These are phyloP conservation scores for Sclerotiophoma versabilis DNA, from an alignment of 2,329 filamentous ascomycete genomes.

Conservation along the genomic window DNA sequence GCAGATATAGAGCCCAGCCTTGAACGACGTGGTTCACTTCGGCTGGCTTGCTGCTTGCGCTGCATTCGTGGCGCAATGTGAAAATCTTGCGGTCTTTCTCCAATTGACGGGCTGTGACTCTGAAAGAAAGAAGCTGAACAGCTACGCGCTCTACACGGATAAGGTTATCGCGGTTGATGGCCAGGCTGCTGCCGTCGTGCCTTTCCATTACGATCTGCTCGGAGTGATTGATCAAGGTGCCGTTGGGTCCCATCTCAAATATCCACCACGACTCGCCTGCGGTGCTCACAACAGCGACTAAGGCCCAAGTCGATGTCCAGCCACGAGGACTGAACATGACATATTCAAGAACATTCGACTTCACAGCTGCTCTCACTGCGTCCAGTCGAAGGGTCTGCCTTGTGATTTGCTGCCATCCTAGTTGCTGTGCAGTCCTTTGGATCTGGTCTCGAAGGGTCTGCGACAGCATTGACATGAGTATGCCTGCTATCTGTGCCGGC, in stretches of 20 bases:
- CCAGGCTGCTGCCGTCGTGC: slow-evolving; percentile 25
- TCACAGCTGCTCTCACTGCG: slow-evolving; percentile 67
- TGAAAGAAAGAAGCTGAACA: slow-evolving; percentile 43
- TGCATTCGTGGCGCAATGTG: slow-evolving; percentile 29
- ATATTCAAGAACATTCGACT: slow-evolving; percentile 66
- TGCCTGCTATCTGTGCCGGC: slow-evolving; percentile 63
- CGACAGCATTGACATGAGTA: slow-evolving; percentile 69
- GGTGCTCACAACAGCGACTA: slow-evolving; percentile 62
- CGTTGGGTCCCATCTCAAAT: slow-evolving; percentile 34
- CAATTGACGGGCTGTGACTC: slow-evolving; percentile 36
- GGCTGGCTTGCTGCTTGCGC: slow-evolving; percentile 8
- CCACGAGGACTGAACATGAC: slow-evolving; percentile 73
- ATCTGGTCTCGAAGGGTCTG: slow-evolving; percentile 68
- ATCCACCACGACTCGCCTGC: slow-evolving; percentile 50
- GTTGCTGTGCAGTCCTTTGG: slow-evolving; percentile 64
- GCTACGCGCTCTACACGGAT: slow-evolving; percentile 50
- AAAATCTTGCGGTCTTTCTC: slow-evolving; percentile 31
- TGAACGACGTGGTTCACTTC: slow-evolving; percentile 19
- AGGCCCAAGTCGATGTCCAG: slow-evolving; percentile 77
- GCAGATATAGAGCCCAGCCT: slow-evolving; percentile 40
- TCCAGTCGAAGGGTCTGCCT: slow-evolving; percentile 52
- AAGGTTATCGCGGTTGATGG: slow-evolving; percentile 37
- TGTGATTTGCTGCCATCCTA: slow-evolving; percentile 67
- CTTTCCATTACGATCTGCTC: slow-evolving; percentile 38
- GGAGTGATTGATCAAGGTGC: slow-evolving; percentile 36